A percentile compares a stretch with the other conserved stretches of the same genome.
phyloP scores from a whole-genome alignment of 2,329 filamentous ascomycete species.

The Fusarium sp. region DNA sequence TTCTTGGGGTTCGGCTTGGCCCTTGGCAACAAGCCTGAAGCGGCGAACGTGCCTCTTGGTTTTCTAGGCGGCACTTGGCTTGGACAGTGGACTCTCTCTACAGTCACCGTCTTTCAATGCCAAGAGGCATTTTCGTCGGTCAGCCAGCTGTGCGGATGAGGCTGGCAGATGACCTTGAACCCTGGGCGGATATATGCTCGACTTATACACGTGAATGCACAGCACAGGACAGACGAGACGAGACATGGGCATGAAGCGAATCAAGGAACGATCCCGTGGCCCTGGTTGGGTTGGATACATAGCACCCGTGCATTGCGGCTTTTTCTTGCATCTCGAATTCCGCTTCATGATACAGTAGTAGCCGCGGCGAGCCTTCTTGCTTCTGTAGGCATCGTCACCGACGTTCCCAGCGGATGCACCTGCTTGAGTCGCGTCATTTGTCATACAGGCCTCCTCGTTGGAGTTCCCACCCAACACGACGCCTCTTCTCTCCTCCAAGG shows the following conservation, averaged over 20 bases:
- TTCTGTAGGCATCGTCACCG: background rate
- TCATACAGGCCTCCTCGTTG: background rate
- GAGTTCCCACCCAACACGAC: background rate
- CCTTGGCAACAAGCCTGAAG: background rate
- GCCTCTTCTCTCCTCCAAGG: background rate
- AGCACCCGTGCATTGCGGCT: slow-evolving; percentile 16
- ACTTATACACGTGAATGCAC: slow-evolving; percentile 2
- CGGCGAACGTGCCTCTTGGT: slow-evolving; percentile 3
- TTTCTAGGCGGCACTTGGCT: background rate
- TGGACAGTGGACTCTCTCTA: background rate
- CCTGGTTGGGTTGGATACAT: background rate
- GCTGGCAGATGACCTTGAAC: slow-evolving; percentile 16
- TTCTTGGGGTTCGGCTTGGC: slow-evolving; percentile 3
- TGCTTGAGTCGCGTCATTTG: slow-evolving; percentile 9
- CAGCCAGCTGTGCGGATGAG: background rate
- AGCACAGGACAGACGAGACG: background rate
- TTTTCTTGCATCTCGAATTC: slow-evolving; percentile 8
- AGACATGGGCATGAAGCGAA: slow-evolving; percentile 1
- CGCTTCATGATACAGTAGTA: background rate
- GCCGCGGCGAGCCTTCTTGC: background rate
- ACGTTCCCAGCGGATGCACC: slow-evolving; percentile 4
- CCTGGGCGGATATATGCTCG: slow-evolving; percentile 5
- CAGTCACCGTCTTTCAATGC: background rate
- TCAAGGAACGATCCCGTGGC: background rate
- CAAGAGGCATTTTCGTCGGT: background rate